Evolutionary conservation across 2,329 filamentous ascomycete genomes (phyloP), one percentile per base, ranked within the genome.

Genomic region (Penicillium sp.): DNA sequence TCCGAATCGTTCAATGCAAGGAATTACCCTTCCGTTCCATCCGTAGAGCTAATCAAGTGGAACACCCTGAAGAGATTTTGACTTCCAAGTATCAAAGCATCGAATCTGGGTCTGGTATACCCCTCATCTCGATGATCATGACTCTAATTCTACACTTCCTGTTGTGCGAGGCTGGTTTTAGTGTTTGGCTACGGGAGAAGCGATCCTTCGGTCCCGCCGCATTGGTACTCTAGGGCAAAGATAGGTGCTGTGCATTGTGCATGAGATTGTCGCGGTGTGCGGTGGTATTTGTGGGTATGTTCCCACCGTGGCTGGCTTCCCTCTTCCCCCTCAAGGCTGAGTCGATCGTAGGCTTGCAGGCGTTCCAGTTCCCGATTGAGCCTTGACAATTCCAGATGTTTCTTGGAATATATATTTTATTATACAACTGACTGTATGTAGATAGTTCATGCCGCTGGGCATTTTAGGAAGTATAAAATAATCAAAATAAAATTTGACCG

Each of bases 141-240:
- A 6, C 45, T 26, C 37, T 50, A 47, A 53, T 40, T 32, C 24
- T 26, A 26, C 26, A 50, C 31, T 44, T 56, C 26, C 29, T 29
- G 26, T 37, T 39, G 11, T 34, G 1, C 46, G 32, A 53, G 7
- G 31, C 34, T 37, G 49, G 56, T 40, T 43, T 38, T 48, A 35
- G 40, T 54, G 45, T 43, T 26, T 26, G 32, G 20, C 52, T 44
- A 31, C 32, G 31, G 51, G 18, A 39, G 24, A 29, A 53, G 18
- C 35, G 39, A 48, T 50, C 48, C 35, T 24, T 35, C 16, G 16
- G 24, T 56, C 32, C 59, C 57, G 42, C 51, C 47, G 49, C 34
- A 56, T 48, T 58, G 57, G 58, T 54, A 32, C 32, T 50, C 18
- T 34, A 54, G 5, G 5, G 18, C 29, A 20, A 42, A 35, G 13